Evolutionary conservation across 352 stramenopile genomes (phyloP), one percentile per base, ranked within the genome.

Genomic region (Globisporangium paroecandrum): DNA sequence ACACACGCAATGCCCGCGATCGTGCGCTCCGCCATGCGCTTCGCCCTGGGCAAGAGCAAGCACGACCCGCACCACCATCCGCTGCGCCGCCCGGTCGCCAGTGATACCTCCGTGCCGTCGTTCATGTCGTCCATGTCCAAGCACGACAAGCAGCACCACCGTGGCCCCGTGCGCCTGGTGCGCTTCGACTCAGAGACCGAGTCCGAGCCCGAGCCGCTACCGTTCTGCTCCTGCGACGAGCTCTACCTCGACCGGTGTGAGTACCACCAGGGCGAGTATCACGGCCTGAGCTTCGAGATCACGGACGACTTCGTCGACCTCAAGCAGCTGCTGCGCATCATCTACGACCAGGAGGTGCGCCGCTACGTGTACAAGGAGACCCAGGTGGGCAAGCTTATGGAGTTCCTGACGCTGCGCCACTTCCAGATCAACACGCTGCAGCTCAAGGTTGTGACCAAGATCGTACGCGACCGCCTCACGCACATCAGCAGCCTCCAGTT

Each of bases 371-470:
- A 75, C 68, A 67, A 83, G 62, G 74, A 79, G 65, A 85, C 69
- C 20, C 78, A 83, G 60, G 78, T 85, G 58, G 78, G 78, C 64
- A 83, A 85, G 38, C 74, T 85, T 43, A 83, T 85, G 69, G 78
- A 85, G 72, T 85, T 79, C 67, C 69, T 85, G n/a, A 74, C 76
- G 46, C 69, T 85, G 63, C 64, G 69, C 47, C 74, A 78, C 72
- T 85, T 83, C 64, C 72, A 71, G 15, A 77, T 82, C 65, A 83
- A 68, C 68, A 64, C 78, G 43, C 55, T 76, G 58, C 78, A 85
- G 72, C 72, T 85, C 65, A 75, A 76, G 29, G 79, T 74, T 22
- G 67, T 85, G 36, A 73, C 74, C 15, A 71, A 66, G 47, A 74
- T 85, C 61, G 69, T 83, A 22, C 65, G 65, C 36, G 76, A 83